These are phyloP conservation scores for Yarrowia osloensis DNA, from an alignment of 805 yeast genomes.

Conservation along the genomic window DNA sequence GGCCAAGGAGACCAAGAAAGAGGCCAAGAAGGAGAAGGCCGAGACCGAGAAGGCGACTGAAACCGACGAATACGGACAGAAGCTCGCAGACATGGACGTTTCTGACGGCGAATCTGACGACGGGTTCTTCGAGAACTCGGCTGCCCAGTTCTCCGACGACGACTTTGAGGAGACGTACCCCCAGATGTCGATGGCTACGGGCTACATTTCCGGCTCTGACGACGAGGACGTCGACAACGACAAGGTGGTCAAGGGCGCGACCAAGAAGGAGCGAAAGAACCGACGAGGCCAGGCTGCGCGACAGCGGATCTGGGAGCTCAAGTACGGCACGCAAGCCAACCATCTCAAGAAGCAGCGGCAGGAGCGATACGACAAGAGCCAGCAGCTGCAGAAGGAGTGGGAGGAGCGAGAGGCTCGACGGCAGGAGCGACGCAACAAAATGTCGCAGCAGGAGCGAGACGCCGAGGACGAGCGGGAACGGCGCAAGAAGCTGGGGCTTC, in stretches of 20 bases:
- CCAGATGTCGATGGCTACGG: slow-evolving; percentile 69
- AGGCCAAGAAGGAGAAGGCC: slow-evolving; percentile 17
- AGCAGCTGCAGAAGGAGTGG: slow-evolving; percentile 60
- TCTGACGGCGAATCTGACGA: slow-evolving; percentile 45
- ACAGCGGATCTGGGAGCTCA: slow-evolving; percentile 93
- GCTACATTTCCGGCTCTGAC: slow-evolving; percentile 77
- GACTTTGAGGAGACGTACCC: slow-evolving; percentile 43
- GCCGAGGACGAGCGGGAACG: slow-evolving; percentile 9
- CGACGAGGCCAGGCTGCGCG: slow-evolving; percentile 97
- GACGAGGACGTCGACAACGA: slow-evolving; percentile 37
- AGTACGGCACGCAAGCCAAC: slow-evolving; percentile 80
- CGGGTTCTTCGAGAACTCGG: slow-evolving; percentile 58
- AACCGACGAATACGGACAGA: slow-evolving; percentile 40
- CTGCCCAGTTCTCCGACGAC: slow-evolving; percentile 47
- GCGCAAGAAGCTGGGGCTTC: slow-evolving; percentile 12
- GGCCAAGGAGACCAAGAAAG: background rate
- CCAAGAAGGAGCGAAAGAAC: slow-evolving; percentile 60
- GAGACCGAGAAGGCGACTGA: slow-evolving; percentile 33
- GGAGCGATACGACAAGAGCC: slow-evolving; percentile 56
- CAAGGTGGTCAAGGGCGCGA: slow-evolving; percentile 34
- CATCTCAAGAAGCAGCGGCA: slow-evolving; percentile 73
- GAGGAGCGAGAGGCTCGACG: slow-evolving; percentile 67
- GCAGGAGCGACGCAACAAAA: slow-evolving; percentile 34
- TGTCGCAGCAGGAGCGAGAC: slow-evolving; percentile 28
- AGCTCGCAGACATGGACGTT: slow-evolving; percentile 10